Percentiles rank a stretch among this genome's conserved stretches.
These are phyloP conservation scores for Vigna angularis DNA, from an alignment of 306 rosid genomes.

Conservation along the genomic window DNA sequence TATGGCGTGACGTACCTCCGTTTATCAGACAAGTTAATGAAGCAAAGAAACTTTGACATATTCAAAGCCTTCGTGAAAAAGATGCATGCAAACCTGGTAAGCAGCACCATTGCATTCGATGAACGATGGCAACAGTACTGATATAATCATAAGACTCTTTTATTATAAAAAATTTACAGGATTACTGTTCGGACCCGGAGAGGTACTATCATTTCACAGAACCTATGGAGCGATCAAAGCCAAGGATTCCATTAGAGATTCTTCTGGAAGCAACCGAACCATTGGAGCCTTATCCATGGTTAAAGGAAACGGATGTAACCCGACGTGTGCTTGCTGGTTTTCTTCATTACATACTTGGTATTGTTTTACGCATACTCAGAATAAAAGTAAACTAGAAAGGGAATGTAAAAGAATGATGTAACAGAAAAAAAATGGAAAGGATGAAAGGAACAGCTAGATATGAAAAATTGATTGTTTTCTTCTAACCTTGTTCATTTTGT, in stretches of 20 bases:
- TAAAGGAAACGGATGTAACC: slow-evolving; percentile 55
- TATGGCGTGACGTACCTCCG: slow-evolving; percentile 82
- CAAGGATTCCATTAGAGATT: slow-evolving; percentile 52
- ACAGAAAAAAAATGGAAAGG: too few species aligned
- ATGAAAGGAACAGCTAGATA: neutral
- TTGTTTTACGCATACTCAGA: slow-evolving; percentile 17
- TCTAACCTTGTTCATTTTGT: too few species aligned
- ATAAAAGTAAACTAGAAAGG: neutral
- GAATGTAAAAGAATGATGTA: neutral
- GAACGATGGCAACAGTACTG: too few species aligned
- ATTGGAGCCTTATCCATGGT: slow-evolving; percentile 65
- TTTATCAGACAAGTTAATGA: slow-evolving; percentile 57
- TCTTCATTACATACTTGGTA: slow-evolving; percentile 19
- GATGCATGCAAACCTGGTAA: slow-evolving; percentile 89
- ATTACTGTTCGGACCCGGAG: slow-evolving; percentile 66
- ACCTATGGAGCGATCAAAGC: slow-evolving; percentile 62
- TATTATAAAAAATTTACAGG: slow-evolving; percentile 46
- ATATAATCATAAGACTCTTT: neutral
- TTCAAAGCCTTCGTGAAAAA: slow-evolving; percentile 83
- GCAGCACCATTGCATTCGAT: neutral
- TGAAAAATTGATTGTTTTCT: too few species aligned
- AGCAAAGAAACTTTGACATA: slow-evolving; percentile 49
- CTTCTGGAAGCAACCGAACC: slow-evolving; percentile 62
- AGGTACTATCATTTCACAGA: slow-evolving; percentile 56
- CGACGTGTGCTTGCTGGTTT: neutral